These are phyloP conservation scores for Phragmites australis DNA, from an alignment of 176 grass and related monocot genomes.

Conservation along the genomic window DNA sequence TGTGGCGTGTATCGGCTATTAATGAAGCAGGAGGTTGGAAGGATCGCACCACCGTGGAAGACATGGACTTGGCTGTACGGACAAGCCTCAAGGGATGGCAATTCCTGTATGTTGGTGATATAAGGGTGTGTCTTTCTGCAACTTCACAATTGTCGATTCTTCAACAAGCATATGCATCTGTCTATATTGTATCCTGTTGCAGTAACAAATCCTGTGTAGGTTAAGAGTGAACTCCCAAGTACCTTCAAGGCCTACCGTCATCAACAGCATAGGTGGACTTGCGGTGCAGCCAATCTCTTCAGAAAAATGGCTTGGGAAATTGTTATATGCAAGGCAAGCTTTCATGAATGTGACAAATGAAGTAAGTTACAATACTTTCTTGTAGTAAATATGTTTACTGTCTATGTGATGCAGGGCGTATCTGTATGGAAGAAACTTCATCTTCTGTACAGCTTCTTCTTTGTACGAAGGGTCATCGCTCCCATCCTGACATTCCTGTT, in stretches of 20 bases:
- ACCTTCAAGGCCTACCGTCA: constrained; percentile 84
- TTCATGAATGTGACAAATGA: neutral
- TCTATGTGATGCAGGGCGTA: constrained; percentile 58
- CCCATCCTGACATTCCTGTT: constrained; percentile 73
- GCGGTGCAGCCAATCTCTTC: constrained; percentile 86
- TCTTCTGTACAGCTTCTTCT: constrained; percentile 91
- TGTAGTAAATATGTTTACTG: neutral
- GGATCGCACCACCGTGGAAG: constrained; percentile 88
- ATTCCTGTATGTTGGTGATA: constrained; percentile 89
- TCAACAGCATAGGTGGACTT: constrained; percentile 92
- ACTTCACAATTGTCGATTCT: neutral
- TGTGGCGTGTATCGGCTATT: constrained; percentile 90
- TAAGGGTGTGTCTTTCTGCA: constrained; percentile 59
- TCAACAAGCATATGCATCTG: constrained; percentile 22
- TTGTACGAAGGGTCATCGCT: constrained; percentile 59
- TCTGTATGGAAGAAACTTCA: constrained; percentile 75
- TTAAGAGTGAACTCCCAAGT: constrained; percentile 92
- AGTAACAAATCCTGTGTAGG: constrained; percentile 46
- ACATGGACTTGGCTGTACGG: constrained; percentile 95
- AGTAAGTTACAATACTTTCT: neutral
- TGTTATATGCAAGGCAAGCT: constrained; percentile 55
- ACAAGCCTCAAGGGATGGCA: constrained; percentile 79
- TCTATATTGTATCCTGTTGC: constrained; percentile 4
- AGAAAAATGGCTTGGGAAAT: constrained; percentile 92
- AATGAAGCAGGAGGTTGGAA: constrained; percentile 91